Conservation (phyloP, 768 basidiomycete genomes). For the Pleurotus cornucopiae region DNA sequence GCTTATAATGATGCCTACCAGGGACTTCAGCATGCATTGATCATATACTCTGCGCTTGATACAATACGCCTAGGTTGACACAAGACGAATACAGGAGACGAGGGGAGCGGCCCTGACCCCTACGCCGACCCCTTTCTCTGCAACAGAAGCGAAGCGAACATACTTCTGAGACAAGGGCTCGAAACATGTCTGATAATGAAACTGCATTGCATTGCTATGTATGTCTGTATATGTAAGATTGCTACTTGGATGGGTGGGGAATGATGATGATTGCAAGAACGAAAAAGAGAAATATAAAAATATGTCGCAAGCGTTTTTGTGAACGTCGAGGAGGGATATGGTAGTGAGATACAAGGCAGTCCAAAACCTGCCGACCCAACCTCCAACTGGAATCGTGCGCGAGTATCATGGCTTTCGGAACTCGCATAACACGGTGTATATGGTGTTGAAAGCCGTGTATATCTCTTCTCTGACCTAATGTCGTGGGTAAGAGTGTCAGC, state of each 20-base stretch:
- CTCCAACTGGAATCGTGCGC: slow-evolving; percentile 9
- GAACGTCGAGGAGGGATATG: neutral
- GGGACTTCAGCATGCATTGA: too few species aligned
- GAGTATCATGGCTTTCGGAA: slow-evolving; percentile 76
- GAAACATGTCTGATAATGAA: neutral
- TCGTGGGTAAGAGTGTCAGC: slow-evolving; percentile 35
- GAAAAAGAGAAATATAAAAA: slow-evolving; percentile 22
- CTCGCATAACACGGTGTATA: slow-evolving; percentile 96
- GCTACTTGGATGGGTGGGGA: slow-evolving; percentile 23
- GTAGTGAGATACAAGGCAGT: slow-evolving; percentile 25
- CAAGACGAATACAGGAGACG: too few species aligned
- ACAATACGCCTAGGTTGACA: too few species aligned
- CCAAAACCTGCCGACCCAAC: slow-evolving; percentile 45
- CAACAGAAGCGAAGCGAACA: too few species aligned
- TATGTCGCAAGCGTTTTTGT: slow-evolving; percentile 16
- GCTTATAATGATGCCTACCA: too few species aligned
- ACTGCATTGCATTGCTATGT: neutral
- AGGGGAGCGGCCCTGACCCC: too few species aligned
- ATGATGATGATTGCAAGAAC: slow-evolving; percentile 34
- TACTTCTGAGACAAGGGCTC: too few species aligned
- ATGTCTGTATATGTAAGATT: neutral
- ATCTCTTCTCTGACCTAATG: slow-evolving; percentile 94
- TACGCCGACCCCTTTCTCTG: too few species aligned
- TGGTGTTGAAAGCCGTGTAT: slow-evolving; percentile 98
- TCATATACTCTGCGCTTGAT: too few species aligned